Percentiles rank a stretch among this genome's conserved stretches.
These are phyloP conservation scores for Hirschioporus abietinus DNA, from an alignment of 768 basidiomycete genomes.

Conservation along the genomic window DNA sequence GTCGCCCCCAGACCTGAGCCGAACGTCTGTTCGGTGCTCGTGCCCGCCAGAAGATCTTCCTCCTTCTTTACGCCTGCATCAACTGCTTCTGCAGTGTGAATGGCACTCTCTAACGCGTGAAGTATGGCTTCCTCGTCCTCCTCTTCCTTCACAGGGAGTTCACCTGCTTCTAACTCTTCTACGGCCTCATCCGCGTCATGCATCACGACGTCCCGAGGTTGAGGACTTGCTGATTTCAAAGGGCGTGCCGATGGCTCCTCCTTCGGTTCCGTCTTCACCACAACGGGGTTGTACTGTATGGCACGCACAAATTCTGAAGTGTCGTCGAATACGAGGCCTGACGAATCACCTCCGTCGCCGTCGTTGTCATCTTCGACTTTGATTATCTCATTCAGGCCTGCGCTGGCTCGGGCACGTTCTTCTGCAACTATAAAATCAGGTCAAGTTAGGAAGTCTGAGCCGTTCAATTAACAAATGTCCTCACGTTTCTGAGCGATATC, in stretches of 20 bases:
- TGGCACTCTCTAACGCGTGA: slow-evolving; percentile 65
- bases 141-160: slow-evolving; percentile 75
- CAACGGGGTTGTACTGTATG: slow-evolving; percentile 61
- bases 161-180: slow-evolving; percentile 79
- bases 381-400: slow-evolving; percentile 31
- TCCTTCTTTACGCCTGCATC: slow-evolving; percentile 27
- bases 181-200: slow-evolving; percentile 53
- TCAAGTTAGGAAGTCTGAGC: slow-evolving; percentile 8
- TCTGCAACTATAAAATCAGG: slow-evolving; percentile 50
- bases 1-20: slow-evolving; percentile 85
- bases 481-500: slow-evolving; percentile 73
- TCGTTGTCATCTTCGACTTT: slow-evolving; percentile 48
- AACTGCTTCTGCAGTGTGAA: slow-evolving; percentile 57
- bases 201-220: slow-evolving; percentile 51
- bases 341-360: slow-evolving; percentile 35
- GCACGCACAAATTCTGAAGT: slow-evolving; percentile 95
- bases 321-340: slow-evolving; percentile 85
- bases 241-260: slow-evolving; percentile 24
- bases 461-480: slow-evolving; percentile 19
- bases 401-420: slow-evolving; percentile 51
- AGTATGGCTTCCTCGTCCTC: slow-evolving; percentile 74
- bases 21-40: slow-evolving; percentile 73
- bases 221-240: slow-evolving; percentile 20
- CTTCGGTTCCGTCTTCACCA: slow-evolving; percentile 43
- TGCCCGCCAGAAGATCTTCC: slow-evolving; percentile 46